Conservation (phyloP, 2,329 filamentous ascomycete species). For the Mycogone perniciosa region DNA sequence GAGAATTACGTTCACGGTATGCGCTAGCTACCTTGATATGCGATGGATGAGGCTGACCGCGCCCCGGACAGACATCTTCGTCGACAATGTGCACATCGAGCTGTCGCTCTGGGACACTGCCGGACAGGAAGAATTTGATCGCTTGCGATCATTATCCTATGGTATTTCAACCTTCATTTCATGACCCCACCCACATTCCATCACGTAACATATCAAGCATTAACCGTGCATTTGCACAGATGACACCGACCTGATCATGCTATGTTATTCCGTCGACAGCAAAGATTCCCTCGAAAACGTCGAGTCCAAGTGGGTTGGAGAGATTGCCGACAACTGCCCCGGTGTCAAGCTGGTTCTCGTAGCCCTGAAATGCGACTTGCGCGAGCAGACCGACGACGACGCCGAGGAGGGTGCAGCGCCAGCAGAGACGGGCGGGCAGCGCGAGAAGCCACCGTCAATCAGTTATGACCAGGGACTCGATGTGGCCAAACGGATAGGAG, state of each 20-base stretch:
- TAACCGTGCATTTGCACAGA: slow-evolving; percentile 30
- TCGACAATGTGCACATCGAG: slow-evolving; percentile 95
- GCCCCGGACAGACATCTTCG: slow-evolving; percentile 73
- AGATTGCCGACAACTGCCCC: slow-evolving; percentile 96
- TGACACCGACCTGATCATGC: slow-evolving; percentile 96
- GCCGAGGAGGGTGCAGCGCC: slow-evolving; percentile 51
- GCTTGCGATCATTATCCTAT: slow-evolving; percentile 89
- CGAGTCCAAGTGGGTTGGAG: slow-evolving; percentile 95
- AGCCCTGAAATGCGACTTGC: slow-evolving; percentile 91
- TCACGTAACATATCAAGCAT: slow-evolving; percentile 2
- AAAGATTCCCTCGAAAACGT: slow-evolving; percentile 97
- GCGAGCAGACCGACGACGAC: slow-evolving; percentile 69
- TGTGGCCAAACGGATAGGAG: slow-evolving; percentile 85
- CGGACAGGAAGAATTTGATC: slow-evolving; percentile 97
- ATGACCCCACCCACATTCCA: slow-evolving; percentile 3
- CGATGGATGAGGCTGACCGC: no score
- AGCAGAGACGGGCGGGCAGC: slow-evolving; percentile 27
- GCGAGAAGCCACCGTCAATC: slow-evolving; percentile 67
- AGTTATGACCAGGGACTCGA: slow-evolving; percentile 87
- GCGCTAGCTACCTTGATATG: slow-evolving; percentile 16
- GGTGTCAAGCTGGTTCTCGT: slow-evolving; percentile 92
- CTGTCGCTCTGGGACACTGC: slow-evolving; percentile 97
- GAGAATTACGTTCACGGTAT: slow-evolving; percentile 98
- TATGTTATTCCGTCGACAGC: slow-evolving; percentile 96
- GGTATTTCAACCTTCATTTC: slow-evolving; percentile 39